A percentile compares a stretch with the other conserved stretches of the same genome.
Conservation (phyloP, 768 basidiomycete genomes). For the Strobilomyces echinocephalus region DNA sequence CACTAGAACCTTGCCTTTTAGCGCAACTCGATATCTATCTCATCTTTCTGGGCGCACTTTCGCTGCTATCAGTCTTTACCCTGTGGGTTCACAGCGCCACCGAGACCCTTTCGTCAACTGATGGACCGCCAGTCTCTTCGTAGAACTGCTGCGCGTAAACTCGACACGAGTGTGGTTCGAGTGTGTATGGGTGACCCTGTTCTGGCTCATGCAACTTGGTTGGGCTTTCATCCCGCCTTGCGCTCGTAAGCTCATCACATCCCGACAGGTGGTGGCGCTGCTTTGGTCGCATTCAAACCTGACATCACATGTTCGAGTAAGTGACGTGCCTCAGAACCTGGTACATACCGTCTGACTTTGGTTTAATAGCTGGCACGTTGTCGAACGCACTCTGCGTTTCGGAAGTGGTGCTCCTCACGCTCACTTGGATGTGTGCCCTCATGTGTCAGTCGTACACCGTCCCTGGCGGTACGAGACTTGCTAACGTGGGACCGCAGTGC, state of each 20-base stretch:
- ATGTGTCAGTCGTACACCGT: constrained; percentile 33
- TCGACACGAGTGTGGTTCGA: constrained; percentile 70
- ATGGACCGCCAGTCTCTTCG: constrained; percentile 41
- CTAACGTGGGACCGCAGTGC: constrained; percentile 37
- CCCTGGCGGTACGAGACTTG: neutral
- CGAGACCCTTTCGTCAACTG: neutral
- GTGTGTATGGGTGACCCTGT: constrained; percentile 53
- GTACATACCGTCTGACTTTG: constrained; percentile 2
- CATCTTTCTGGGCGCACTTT: constrained; percentile 53
- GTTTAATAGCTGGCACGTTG: neutral
- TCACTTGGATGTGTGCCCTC: constrained; percentile 50
- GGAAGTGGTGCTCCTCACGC: constrained; percentile 50
- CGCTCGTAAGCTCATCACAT: constrained; percentile 4
- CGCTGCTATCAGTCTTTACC: constrained; percentile 53
- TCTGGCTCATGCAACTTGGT: constrained; percentile 61
- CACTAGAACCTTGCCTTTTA: constrained; percentile 16
- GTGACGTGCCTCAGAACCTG: neutral
- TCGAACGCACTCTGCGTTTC: constrained; percentile 41
- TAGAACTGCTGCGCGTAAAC: constrained; percentile 51
- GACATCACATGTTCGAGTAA: constrained; percentile 36
- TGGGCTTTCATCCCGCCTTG: constrained; percentile 16
- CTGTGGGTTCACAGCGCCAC: constrained; percentile 40
- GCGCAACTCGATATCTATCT: constrained; percentile 55
- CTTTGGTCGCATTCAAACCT: constrained; percentile 40
- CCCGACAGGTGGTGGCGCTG: constrained; percentile 47